phyloP scores from a whole-genome alignment of 1,284 basidiomycete genomes.

The Apiotrichum veenhuisii region DNA sequence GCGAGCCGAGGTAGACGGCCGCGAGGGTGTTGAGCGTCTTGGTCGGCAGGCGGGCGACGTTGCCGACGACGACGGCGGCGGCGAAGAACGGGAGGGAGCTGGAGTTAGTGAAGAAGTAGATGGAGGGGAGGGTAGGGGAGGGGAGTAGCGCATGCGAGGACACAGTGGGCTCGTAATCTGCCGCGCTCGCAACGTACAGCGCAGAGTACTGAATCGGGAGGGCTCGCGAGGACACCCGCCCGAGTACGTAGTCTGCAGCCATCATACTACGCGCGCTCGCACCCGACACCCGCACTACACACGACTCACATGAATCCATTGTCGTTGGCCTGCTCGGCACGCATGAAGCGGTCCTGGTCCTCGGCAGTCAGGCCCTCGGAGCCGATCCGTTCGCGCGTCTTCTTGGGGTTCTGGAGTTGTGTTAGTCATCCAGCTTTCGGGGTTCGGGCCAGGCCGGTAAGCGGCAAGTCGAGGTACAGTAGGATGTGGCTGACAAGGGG shows the following conservation, averaged over 20 bases:
- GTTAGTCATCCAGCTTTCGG: background rate
- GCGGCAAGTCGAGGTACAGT: no score
- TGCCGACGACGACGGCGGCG: conserved; percentile 34
- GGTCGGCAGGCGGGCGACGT: conserved; percentile 30
- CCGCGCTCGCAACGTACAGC: no score
- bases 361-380: conserved; percentile 78
- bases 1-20: conserved; percentile 28
- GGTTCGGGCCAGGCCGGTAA: no score
- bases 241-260: no score
- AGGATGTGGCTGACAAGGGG: no score
- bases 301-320: conserved; percentile 26
- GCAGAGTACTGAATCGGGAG: no score
- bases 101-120: background rate
- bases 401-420: conserved; percentile 54
- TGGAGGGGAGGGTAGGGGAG: no score
- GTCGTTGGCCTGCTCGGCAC: conserved; percentile 32
- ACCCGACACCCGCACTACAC: no score
- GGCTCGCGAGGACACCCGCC: no score
- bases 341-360: conserved; percentile 56
- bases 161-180: no score
- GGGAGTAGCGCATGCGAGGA: no score
- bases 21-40: conserved; percentile 31
- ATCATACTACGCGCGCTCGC: no score
- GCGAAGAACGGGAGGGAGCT: conserved; percentile 23
- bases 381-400: conserved; percentile 80